Evolutionary conservation across 2,329 filamentous ascomycete genomes (phyloP).

Genomic region (Salinomyces thailandicus): DNA sequence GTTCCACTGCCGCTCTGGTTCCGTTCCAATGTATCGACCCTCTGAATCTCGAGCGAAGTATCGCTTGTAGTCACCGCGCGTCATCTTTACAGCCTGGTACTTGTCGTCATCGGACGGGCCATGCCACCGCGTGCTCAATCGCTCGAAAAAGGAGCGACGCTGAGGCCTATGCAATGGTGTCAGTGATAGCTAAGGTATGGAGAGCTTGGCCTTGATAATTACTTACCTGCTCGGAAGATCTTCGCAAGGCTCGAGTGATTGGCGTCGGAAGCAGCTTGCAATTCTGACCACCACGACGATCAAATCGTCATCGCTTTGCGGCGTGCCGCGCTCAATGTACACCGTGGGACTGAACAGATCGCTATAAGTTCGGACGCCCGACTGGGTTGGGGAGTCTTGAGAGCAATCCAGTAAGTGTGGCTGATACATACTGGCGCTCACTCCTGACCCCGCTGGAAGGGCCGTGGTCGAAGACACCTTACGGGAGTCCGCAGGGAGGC

Average conservation of each 20-base stretch:
- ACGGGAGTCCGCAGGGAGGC: too few species aligned
- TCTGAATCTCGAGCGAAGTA: constrained; percentile 16
- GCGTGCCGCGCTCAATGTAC: neutral
- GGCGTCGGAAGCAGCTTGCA: constrained; percentile 9
- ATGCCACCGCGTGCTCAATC: constrained; percentile 18
- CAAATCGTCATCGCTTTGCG: constrained; percentile 16
- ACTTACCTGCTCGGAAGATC: constrained; percentile 15
- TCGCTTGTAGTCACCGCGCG: constrained; percentile 19
- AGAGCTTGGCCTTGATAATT: neutral
- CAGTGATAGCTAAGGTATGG: neutral
- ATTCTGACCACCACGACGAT: constrained; percentile 20
- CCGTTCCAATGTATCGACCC: constrained; percentile 21
- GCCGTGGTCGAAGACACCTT: too few species aligned
- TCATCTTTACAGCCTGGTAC: constrained; percentile 23
- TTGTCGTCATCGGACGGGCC: constrained; percentile 12
- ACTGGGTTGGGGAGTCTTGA: neutral
- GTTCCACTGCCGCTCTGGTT: constrained; percentile 21
- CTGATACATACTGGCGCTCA: neutral
- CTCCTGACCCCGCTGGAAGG: too few species aligned
- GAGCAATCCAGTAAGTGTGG: neutral
- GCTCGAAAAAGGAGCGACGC: constrained; percentile 17
- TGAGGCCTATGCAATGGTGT: constrained; percentile 11
- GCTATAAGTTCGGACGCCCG: neutral
- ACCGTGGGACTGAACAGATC: neutral
- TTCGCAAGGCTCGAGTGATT: constrained; percentile 9